Percentiles rank a stretch among this genome's conserved stretches.
phyloP scores from a whole-genome alignment of 768 basidiomycete genomes.

The Rhodosporidiobolus sp. region DNA sequence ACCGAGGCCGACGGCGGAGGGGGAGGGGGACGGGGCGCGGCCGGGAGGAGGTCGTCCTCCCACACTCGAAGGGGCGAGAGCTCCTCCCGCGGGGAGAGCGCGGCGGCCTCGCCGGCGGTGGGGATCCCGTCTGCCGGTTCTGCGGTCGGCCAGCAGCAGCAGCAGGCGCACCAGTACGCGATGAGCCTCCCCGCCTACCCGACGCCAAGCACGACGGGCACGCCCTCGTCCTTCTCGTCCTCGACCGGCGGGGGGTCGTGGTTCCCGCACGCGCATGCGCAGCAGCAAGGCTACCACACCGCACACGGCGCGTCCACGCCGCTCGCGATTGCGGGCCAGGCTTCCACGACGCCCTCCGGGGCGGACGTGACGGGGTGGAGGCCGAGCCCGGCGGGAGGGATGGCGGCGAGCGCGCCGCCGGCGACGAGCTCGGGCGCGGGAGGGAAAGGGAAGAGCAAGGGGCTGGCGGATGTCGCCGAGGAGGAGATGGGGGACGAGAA shows the following conservation, averaged over 20 bases:
- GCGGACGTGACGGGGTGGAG: constrained; percentile 42
- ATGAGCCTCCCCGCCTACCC: constrained; percentile 18
- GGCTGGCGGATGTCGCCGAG: constrained; percentile 32
- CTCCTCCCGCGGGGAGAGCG: no score
- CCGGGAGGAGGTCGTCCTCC: no score
- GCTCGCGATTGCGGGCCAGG: not conserved
- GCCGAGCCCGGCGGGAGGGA: constrained; percentile 13
- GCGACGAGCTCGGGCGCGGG: constrained; percentile 1
- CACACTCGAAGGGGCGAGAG: not conserved
- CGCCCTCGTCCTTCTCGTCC: constrained; percentile 48
- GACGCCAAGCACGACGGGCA: constrained; percentile 11
- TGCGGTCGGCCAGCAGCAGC: constrained; percentile 50
- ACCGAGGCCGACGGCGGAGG: not conserved
- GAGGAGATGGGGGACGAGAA: constrained; percentile 20
- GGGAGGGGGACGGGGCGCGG: no score
- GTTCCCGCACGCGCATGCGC: not conserved
- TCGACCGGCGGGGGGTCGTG: constrained; percentile 32
- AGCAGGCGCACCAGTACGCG: constrained; percentile 45
- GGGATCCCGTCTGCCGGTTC: constrained; percentile 62
- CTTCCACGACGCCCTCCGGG: not conserved
- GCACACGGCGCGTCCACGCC: not conserved
- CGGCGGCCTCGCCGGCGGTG: constrained; percentile 55
- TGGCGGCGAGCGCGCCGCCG: not conserved
- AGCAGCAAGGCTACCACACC: not conserved
- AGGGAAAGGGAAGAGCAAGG: not conserved